Conservation (phyloP, 2,329 filamentous ascomycete species). For the Ilyonectria destructans region DNA sequence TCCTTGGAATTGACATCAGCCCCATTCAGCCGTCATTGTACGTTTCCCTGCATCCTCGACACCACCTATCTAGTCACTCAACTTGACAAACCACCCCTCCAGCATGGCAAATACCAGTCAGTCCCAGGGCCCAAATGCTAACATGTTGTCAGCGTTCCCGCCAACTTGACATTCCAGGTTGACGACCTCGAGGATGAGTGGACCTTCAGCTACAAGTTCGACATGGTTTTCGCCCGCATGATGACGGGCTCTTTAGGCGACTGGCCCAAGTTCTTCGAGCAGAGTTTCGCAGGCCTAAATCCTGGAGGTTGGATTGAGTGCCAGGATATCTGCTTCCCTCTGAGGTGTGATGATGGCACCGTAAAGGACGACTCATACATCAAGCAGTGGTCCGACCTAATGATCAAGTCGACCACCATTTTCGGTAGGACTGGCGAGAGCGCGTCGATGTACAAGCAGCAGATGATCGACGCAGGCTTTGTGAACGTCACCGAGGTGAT, state of each 20-base stretch:
- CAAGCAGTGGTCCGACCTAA: constrained; percentile 48
- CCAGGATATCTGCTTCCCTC: constrained; percentile 59
- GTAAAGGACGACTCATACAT: constrained; percentile 50
- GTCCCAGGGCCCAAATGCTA: background rate
- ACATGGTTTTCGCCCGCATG: constrained; percentile 60
- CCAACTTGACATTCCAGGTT: constrained; percentile 66
- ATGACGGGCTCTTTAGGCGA: constrained; percentile 56
- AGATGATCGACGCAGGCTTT: constrained; percentile 69
- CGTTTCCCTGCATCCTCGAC: constrained; percentile 7
- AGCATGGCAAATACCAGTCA: background rate
- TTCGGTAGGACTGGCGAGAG: constrained; percentile 53
- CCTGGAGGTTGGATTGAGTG: constrained; percentile 64
- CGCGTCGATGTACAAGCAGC: constrained; percentile 51
- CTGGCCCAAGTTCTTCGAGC: constrained; percentile 56
- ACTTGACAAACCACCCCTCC: background rate
- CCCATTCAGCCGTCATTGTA: constrained; percentile 60
- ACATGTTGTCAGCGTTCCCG: constrained; percentile 57
- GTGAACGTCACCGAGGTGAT: constrained; percentile 64
- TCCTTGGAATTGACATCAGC: constrained; percentile 61
- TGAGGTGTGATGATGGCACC: constrained; percentile 61
- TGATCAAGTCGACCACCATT: constrained; percentile 51
- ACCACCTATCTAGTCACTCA: no score
- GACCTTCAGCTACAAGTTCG: constrained; percentile 58
- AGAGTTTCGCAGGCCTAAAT: constrained; percentile 56
- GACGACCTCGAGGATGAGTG: constrained; percentile 62